Evolutionary conservation across 1,139 yeast genomes (phyloP), one percentile per base, ranked within the genome.

Genomic region (Candida neerlandica): DNA sequence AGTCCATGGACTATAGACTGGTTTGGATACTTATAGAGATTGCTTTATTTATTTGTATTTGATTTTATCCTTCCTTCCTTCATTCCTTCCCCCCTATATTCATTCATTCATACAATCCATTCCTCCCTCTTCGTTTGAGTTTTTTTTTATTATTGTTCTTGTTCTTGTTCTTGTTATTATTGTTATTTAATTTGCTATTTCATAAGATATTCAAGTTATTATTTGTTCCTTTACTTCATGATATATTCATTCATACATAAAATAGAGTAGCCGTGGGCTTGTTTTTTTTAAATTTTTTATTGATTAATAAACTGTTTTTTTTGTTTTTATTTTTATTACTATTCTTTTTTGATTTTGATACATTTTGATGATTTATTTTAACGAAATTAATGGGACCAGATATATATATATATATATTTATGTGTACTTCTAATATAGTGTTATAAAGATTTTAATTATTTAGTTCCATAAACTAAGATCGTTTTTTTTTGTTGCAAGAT

Each of bases 1-100:
- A 33, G 30, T 42, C 39, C 30, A 33, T 14, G 44, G 44, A 42
- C 45, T 43, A 43, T 43, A 43, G 45, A 43, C 27, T 35, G 35
- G 45, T 43, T 43, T 34, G 45, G 45, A 43, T 43, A 43, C 26
- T 43, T 43, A 43, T 43, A 43, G 45, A 43, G 44, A 41, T 41
- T 41, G 43, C 35, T 41, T 41, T 29, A 41, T 29, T 27, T 41
- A 41, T 37, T 41, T 41, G 43, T 40, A n/a, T 26, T 40, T 40
- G 27, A 11, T 39, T 23, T 23, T 14, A 39, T 12, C 30, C 10
- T 7, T 12, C 10, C 16, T 27, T 29, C 12, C 35, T 14, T 16
- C 41, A n/a, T 19, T 12, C 26, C 26, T 30, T 30, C 11, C 2
- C 34, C 2, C 34, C 15, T 30, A 12, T 18, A 18, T 33, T 33